Evolutionary conservation across 768 basidiomycete genomes (phyloP).

Genomic region (Amylocystis lapponica): DNA sequence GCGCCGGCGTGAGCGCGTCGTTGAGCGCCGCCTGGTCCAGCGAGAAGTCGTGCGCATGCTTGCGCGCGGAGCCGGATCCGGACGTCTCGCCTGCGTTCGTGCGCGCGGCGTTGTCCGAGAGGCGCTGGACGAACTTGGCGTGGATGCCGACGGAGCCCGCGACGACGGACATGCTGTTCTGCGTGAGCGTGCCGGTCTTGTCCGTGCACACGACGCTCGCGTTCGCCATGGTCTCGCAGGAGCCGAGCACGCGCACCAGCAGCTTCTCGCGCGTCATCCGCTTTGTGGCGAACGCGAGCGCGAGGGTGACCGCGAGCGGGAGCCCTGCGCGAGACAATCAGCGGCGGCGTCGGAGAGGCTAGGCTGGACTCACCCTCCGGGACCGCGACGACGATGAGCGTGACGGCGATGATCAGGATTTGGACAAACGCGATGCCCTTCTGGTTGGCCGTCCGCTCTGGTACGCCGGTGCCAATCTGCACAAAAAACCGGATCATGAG

Average conservation of each 20-base stretch:
- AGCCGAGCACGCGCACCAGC: constrained; percentile 90
- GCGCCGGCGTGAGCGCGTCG: constrained; percentile 49
- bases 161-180: constrained; percentile 94
- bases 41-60: constrained; percentile 71
- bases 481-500: constrained; percentile 96
- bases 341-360: too few relatives aligned
- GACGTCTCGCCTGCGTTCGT: constrained; percentile 49
- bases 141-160: constrained; percentile 93
- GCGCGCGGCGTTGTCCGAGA: constrained; percentile 65
- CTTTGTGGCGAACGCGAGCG: constrained; percentile 94
- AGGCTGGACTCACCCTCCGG: constrained; percentile 58
- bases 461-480: constrained; percentile 60
- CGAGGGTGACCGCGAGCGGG: constrained; percentile 93
- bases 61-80: constrained; percentile 22
- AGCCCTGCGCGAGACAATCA: constrained; percentile 46
- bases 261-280: constrained; percentile 97
- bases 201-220: constrained; percentile 94
- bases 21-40: constrained; percentile 75
- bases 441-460: constrained; percentile 62
- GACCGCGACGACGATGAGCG: constrained; percentile 82
- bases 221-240: constrained; percentile 99
- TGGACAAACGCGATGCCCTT: constrained; percentile 90
- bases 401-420: constrained; percentile 92
- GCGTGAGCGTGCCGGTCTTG: constrained; percentile 95
- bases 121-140: constrained; percentile 83